These are phyloP conservation scores for Leucoagaricus sp. DNA, from an alignment of 1,284 basidiomycete species.

Conservation along the genomic window DNA sequence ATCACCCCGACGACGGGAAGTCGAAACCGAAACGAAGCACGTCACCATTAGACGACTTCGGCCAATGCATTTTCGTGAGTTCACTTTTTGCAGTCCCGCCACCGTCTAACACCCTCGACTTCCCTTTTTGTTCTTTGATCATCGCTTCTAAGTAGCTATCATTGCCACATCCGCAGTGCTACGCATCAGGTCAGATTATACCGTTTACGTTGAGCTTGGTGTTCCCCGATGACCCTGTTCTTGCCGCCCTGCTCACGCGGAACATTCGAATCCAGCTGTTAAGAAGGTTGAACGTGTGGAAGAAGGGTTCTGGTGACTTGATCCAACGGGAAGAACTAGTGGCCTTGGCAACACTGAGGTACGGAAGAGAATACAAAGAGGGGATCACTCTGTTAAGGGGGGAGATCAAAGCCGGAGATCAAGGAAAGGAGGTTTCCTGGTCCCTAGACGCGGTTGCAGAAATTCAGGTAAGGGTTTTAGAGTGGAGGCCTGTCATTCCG, in stretches of 20 bases:
- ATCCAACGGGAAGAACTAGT: slow-evolving; percentile 23
- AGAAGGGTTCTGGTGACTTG: slow-evolving; percentile 15
- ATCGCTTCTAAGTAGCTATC: slow-evolving; percentile 34
- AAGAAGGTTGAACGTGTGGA: slow-evolving; percentile 34
- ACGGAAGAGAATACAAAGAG: slow-evolving; percentile 27
- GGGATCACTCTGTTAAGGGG: slow-evolving; percentile 29
- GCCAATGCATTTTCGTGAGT: slow-evolving; percentile 24
- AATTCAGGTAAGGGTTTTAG: slow-evolving; percentile 23
- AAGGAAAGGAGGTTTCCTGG: slow-evolving; percentile 30
- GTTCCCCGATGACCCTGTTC: slow-evolving; percentile 37
- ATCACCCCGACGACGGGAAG: slow-evolving; percentile 24
- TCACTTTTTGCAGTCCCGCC: neutral
- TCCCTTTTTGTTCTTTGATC: neutral
- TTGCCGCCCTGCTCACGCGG: slow-evolving; percentile 37
- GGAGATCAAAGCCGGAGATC: slow-evolving; percentile 26
- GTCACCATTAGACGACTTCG: slow-evolving; percentile 16
- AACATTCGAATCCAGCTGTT: slow-evolving; percentile 40
- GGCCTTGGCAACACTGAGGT: slow-evolving; percentile 24
- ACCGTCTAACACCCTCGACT: slow-evolving; percentile 3
- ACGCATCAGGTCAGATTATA: slow-evolving; percentile 43
- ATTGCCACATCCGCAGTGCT: slow-evolving; percentile 37
- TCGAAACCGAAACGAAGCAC: slow-evolving; percentile 14
- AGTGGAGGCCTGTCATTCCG: neutral
- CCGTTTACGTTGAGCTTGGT: slow-evolving; percentile 41
- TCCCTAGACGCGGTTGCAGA: slow-evolving; percentile 22